Evolutionary conservation across 2,329 filamentous ascomycete genomes (phyloP).

Genomic region (Claviceps humidiphila): DNA sequence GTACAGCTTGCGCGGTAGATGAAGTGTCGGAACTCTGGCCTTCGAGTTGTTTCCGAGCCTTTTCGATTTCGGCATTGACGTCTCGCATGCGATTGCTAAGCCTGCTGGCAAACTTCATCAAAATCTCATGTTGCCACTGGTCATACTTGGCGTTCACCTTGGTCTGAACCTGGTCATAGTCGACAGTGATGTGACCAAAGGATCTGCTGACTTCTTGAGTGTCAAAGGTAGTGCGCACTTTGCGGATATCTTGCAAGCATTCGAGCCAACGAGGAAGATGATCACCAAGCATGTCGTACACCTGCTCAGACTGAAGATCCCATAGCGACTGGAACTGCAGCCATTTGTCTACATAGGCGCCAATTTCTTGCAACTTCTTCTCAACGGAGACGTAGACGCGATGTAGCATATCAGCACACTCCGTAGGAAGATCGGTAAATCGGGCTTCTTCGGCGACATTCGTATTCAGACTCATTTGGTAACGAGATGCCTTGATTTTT

Average conservation of each 20-base stretch:
- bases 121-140: constrained; percentile 96
- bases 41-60: constrained; percentile 81
- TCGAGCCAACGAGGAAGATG: constrained; percentile 89
- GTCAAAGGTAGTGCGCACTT: constrained; percentile 91
- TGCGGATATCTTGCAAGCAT: constrained; percentile 90
- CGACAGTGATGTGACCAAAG: constrained; percentile 89
- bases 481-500: constrained; percentile 88
- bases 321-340: constrained; percentile 96
- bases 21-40: constrained; percentile 83
- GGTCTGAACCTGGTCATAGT: constrained; percentile 96
- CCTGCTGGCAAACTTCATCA: constrained; percentile 81
- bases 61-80: constrained; percentile 81
- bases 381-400: constrained; percentile 76
- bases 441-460: constrained; percentile 50
- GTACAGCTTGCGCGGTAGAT: constrained; percentile 91
- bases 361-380: constrained; percentile 65
- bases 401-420: constrained; percentile 67
- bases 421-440: constrained; percentile 73
- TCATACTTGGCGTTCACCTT: constrained; percentile 99
- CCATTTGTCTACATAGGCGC: constrained; percentile 91
- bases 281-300: constrained; percentile 84
- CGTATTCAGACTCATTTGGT: constrained; percentile 74
- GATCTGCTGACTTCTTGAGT: constrained; percentile 86
- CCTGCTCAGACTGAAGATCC: constrained; percentile 92
- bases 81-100: constrained; percentile 86